A percentile compares a stretch with the other conserved stretches of the same genome.
Conservation (phyloP, 345 rosid species). For the Melaleuca alternifolia region DNA sequence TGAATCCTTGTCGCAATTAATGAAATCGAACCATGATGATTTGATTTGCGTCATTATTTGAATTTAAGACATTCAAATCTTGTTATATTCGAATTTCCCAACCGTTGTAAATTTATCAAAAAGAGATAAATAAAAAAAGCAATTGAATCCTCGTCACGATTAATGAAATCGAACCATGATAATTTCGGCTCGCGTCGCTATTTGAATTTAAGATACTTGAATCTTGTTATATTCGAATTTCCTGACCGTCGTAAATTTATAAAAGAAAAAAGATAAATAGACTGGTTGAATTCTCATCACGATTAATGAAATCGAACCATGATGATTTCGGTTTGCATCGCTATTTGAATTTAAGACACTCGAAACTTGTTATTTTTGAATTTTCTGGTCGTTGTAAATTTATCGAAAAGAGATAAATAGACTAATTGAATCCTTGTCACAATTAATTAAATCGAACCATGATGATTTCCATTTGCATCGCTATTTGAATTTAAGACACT, state of each 20-base stretch:
- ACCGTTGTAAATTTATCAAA: no score
- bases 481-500: not conserved
- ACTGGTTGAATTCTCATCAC: no score
- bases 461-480: accelerated
- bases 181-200: accelerated
- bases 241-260: no score
- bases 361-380: not conserved
- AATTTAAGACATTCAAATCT: not conserved
- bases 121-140: no score
- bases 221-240: not conserved
- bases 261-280: no score
- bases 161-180: accelerated
- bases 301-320: no score
- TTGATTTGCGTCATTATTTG: accelerated
- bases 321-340: accelerated
- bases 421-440: no score
- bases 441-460: no score
- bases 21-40: not conserved
- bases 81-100: not conserved
- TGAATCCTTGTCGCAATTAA: no score
- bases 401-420: no score
- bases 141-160: no score
- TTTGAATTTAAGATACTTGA: not conserved
- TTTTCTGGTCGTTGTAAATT: no score
- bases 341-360: not conserved